phyloP scores from a whole-genome alignment of 495 filamentous ascomycete species.

The Rhypophila decipiens region DNA sequence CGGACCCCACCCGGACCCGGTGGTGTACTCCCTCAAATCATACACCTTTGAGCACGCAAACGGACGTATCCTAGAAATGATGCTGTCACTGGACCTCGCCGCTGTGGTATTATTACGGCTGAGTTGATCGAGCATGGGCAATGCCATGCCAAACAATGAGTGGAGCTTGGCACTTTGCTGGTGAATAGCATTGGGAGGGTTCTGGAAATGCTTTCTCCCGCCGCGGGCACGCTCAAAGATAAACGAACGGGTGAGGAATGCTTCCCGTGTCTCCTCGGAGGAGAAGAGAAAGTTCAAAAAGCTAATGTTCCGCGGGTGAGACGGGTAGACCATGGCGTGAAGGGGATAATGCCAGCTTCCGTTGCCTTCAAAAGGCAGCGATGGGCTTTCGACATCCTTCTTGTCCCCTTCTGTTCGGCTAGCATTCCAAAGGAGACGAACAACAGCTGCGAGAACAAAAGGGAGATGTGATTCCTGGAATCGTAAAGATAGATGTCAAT shows the following conservation, averaged over 20 bases:
- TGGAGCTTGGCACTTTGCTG: slow-evolving; percentile 60
- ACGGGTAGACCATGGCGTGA: too few relatives aligned
- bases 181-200: slow-evolving; percentile 20
- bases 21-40: slow-evolving; percentile 56
- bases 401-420: too few relatives aligned
- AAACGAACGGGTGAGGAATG: slow-evolving; percentile 46
- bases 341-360: too few relatives aligned
- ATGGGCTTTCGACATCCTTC: too few relatives aligned
- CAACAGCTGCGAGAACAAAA: too few relatives aligned
- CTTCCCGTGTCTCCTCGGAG: slow-evolving; percentile 29
- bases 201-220: slow-evolving; percentile 5
- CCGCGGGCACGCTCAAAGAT: slow-evolving; percentile 43
- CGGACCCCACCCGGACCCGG: slow-evolving; percentile 53
- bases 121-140: slow-evolving; percentile 14
- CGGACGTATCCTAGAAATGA: slow-evolving; percentile 39
- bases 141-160: slow-evolving; percentile 50
- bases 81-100: too few relatives aligned
- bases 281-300: slow-evolving; percentile 40
- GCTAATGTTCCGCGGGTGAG: too few relatives aligned
- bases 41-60: slow-evolving; percentile 57
- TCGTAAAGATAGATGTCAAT: too few relatives aligned
- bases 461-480: too few relatives aligned
- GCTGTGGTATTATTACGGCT: slow-evolving; percentile 10
- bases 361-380: too few relatives aligned
- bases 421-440: too few relatives aligned